Conservation (phyloP, 2,329 filamentous ascomycete genomes). For the Botrytis porri region DNA sequence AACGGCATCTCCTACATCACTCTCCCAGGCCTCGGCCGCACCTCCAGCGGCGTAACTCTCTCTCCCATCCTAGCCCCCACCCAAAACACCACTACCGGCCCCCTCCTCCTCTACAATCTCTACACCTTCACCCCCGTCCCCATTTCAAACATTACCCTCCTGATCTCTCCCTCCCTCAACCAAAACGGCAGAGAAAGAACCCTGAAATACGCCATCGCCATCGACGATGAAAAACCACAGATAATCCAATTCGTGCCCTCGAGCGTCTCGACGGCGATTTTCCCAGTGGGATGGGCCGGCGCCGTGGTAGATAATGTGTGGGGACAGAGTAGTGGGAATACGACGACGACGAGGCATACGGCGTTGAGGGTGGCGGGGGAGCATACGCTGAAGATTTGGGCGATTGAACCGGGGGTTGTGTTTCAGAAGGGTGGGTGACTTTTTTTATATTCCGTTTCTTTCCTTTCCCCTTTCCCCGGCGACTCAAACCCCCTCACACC, state of each 20-base stretch:
- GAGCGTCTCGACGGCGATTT: constrained; percentile 27
- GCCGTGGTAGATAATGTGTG: constrained; percentile 34
- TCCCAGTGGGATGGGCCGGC: constrained; percentile 28
- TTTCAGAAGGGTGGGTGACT: constrained; percentile 38
- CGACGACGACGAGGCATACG: constrained; percentile 34
- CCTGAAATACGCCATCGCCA: constrained; percentile 49
- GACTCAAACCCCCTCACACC: no score
- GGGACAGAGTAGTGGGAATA: constrained; percentile 31
- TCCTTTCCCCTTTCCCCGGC: no score
- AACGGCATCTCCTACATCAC: constrained; percentile 46
- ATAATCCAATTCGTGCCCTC: constrained; percentile 38
- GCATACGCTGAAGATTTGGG: constrained; percentile 40
- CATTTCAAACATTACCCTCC: constrained; percentile 44
- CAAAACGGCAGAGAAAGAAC: constrained; percentile 46
- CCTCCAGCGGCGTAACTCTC: constrained; percentile 55
- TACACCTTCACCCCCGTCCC: constrained; percentile 55
- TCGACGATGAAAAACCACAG: constrained; percentile 42
- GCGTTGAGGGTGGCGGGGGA: constrained; percentile 25
- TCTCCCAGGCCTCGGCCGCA: constrained; percentile 56
- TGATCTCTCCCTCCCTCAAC: constrained; percentile 53
- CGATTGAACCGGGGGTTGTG: constrained; percentile 39
- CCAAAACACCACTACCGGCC: constrained; percentile 48
- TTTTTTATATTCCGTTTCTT: no score
- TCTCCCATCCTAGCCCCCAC: constrained; percentile 51
- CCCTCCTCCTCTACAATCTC: constrained; percentile 58